Evolutionary conservation across 148 eudicot species (phyloP), one percentile per base, ranked within the genome.

Genomic region (Fallopia convolvulus): DNA sequence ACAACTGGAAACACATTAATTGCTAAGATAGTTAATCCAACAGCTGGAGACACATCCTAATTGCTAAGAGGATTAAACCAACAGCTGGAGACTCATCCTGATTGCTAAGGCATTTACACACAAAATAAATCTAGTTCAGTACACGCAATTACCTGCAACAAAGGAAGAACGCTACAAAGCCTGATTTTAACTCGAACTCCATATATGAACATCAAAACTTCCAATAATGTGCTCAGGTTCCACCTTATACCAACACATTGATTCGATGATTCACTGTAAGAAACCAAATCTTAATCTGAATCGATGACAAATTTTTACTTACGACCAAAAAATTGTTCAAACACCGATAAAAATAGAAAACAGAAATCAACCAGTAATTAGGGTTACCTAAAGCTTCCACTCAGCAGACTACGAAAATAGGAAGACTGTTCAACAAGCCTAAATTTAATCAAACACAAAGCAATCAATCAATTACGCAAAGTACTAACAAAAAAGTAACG

Each of bases 341-440:
- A n/a, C n/a, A n/a, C n/a, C 68, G 33, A 30, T 10, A 10, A 10
- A 61, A 61, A 61, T 72, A 17, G n/a, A 39, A 8, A 42, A 0
- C 47, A 44, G 1, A 44, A 44, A 44, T 44, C 47, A 44, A 44
- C 47, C 47, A 44, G 47, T 9, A 44, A 44, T 44, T 44, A 44
- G 47, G 47, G 39, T 77, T 40, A 92, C 98, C 98, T 86, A 70
- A 92, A 94, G 78, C 82, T 87, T 66, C 97, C 93, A 75, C 83
- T 56, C 5, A 94, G 83, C 63, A 94, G 90, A 20, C 88, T 90
- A 60, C 80, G 87, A 80, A 94, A 92, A 76, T 90, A 94, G 4
- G 97, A 79, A 44, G 93, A 92, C 20, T 86, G 80, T 78, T 87
- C 80, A 75, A 86, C 81, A 11, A 94, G 84, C 89, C 94, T 93